phyloP scores from a whole-genome alignment of 371 early-diverging fungal species.

The Entomophthora muscae region DNA sequence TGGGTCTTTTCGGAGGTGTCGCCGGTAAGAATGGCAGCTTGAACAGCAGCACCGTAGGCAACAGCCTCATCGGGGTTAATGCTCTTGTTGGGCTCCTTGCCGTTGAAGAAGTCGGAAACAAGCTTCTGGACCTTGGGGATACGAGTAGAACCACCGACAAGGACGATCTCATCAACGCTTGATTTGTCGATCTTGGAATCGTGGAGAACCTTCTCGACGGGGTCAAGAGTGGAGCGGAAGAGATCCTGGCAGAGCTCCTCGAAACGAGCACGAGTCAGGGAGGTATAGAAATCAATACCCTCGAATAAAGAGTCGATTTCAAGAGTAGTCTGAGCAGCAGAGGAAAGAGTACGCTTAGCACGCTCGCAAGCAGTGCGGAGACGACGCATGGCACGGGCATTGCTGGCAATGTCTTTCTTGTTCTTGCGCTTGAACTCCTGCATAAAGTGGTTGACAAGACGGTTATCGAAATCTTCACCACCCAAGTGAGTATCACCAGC shows the following conservation, averaged over 20 bases:
- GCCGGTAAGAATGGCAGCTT: conserved; percentile 85
- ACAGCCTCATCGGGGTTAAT: conserved; percentile 98
- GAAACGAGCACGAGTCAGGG: conserved; percentile 93
- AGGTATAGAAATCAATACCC: conserved; percentile 82
- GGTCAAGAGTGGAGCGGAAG: conserved; percentile 86
- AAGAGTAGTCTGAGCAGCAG: conserved; percentile 37
- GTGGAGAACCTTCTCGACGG: conserved; percentile 87
- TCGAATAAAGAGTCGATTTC: conserved; percentile 82
- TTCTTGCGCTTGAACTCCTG: conserved; percentile 55
- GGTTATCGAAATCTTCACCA: conserved; percentile 82
- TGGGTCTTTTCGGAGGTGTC: conserved; percentile 39
- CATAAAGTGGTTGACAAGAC: conserved; percentile 61
- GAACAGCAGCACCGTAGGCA: conserved; percentile 97
- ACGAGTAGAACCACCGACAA: conserved; percentile 99
- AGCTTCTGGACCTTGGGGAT: conserved; percentile 99
- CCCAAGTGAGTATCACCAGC: conserved; percentile 88
- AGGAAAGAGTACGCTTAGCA: conserved; percentile 76
- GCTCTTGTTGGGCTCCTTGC: conserved; percentile 91
- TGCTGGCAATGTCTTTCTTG: conserved; percentile 45
- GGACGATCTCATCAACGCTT: conserved; percentile 86
- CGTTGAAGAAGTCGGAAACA: conserved; percentile 93
- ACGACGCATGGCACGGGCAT: conserved; percentile 62
- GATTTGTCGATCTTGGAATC: conserved; percentile 89
- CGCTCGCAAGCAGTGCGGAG: conserved; percentile 76
- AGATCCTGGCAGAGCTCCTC: conserved; percentile 90